phyloP scores from a whole-genome alignment of 768 basidiomycete genomes.

The Trametes cingulata region DNA sequence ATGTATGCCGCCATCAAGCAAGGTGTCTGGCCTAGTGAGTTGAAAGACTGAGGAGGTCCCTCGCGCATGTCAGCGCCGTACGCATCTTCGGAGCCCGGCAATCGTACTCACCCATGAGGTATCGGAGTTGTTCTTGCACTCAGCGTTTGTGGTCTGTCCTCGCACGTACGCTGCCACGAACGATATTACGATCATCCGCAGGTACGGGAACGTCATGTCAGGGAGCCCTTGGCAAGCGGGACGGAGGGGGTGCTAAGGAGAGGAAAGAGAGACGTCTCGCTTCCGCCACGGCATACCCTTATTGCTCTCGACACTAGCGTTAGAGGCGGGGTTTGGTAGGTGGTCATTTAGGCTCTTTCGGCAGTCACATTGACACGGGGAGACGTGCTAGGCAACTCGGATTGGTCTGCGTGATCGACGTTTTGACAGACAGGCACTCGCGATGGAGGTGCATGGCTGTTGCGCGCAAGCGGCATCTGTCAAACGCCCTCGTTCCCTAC shows the following conservation, averaged over 20 bases:
- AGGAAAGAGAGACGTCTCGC: background rate
- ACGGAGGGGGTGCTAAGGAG: no score
- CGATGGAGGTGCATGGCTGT: no score
- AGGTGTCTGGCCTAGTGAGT: constrained; percentile 42
- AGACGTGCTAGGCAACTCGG: no score
- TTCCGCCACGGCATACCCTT: background rate
- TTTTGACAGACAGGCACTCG: background rate
- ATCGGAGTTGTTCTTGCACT: background rate
- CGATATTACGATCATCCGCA: background rate
- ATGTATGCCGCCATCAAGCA: constrained; percentile 47
- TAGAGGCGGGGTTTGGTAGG: background rate
- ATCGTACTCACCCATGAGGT: background rate
- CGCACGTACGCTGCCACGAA: background rate
- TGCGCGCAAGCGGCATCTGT: no score
- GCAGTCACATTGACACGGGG: background rate
- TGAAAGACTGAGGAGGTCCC: constrained; percentile 44
- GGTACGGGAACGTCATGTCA: no score
- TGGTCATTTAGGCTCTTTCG: background rate
- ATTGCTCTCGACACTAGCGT: background rate
- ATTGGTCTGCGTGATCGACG: background rate
- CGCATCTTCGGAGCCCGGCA: background rate
- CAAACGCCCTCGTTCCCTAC: no score
- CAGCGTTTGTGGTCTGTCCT: background rate
- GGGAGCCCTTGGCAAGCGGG: no score
- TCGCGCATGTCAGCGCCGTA: no score